These are phyloP conservation scores for Excoecaria agallocha DNA, from an alignment of 345 rosid species.

Conservation along the genomic window DNA sequence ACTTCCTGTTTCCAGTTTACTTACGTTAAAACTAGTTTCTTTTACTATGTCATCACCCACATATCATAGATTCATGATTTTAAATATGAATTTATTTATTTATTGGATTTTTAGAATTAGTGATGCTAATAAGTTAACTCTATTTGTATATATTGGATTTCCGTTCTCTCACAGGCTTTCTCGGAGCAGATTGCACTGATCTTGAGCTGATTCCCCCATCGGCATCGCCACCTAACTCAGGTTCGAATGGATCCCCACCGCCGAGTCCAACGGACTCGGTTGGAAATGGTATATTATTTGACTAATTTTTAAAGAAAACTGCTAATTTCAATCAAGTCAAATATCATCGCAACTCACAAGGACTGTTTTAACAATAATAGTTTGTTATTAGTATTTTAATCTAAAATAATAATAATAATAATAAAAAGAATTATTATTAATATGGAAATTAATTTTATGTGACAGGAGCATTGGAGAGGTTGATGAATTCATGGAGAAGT, in stretches of 20 bases:
- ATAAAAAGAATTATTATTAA: not conserved
- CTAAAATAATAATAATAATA: too few species aligned
- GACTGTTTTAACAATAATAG: too few species aligned
- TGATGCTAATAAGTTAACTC: not conserved
- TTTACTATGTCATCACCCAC: not conserved
- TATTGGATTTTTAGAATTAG: not conserved
- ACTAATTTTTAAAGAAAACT: too few species aligned
- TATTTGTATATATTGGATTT: not conserved
- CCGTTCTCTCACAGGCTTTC: not conserved
- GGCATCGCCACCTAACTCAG: not conserved
- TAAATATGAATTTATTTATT: too few species aligned
- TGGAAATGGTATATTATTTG: not conserved
- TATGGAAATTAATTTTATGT: not conserved
- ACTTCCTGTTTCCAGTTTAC: not conserved
- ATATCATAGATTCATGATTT: not conserved
- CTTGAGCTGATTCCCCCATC: slow-evolving; percentile 1
- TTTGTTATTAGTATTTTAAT: too few species aligned
- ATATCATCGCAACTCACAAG: too few species aligned
- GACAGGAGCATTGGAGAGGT: not conserved
- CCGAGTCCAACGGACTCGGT: not conserved
- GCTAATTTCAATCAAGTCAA: too few species aligned
- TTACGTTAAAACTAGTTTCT: too few species aligned
- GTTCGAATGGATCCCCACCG: slow-evolving; percentile 4
- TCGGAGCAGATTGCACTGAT: slow-evolving; percentile 14
- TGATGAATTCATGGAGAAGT: not conserved